Evolutionary conservation across 768 basidiomycete genomes (phyloP).

Genomic region (Exsudoporus frostii): DNA sequence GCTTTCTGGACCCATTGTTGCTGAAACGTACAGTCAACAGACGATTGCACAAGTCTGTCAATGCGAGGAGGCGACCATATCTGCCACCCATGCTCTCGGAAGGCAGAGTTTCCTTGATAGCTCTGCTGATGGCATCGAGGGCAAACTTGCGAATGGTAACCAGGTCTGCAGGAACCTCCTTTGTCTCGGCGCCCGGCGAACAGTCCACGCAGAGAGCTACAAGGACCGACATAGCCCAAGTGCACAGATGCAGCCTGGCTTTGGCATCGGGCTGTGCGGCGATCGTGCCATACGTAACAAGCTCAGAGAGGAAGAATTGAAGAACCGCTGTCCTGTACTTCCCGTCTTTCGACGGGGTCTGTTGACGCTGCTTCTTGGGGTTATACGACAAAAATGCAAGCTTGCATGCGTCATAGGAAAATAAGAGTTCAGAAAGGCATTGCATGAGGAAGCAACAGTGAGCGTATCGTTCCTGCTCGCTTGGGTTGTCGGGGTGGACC

Average conservation of each 20-base stretch:
- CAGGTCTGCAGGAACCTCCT: constrained; percentile 76
- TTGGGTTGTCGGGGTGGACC: constrained; percentile 8
- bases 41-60: constrained; percentile 85
- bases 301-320: constrained; percentile 77
- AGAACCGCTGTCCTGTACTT: constrained; percentile 67
- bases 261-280: constrained; percentile 56
- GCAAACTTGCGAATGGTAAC: constrained; percentile 91
- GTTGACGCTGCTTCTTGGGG: constrained; percentile 53
- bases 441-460: constrained; percentile 88
- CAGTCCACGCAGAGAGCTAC: constrained; percentile 93
- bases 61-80: constrained; percentile 85
- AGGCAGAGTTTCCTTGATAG: constrained; percentile 73
- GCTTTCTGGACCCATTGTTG: constrained; percentile 45
- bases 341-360: constrained; percentile 64
- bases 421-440: constrained; percentile 84
- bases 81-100: constrained; percentile 64
- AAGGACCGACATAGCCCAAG: constrained; percentile 87
- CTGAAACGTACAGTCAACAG: constrained; percentile 79
- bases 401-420: constrained; percentile 93
- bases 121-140: constrained; percentile 81
- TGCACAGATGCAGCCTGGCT: constrained; percentile 61
- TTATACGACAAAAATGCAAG: constrained; percentile 78
- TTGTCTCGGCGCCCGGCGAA: constrained; percentile 57
- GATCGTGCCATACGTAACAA: constrained; percentile 75
- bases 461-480: constrained; percentile 34